phyloP scores from a whole-genome alignment of 140 eudicot species.

The Senecio squalidus region DNA sequence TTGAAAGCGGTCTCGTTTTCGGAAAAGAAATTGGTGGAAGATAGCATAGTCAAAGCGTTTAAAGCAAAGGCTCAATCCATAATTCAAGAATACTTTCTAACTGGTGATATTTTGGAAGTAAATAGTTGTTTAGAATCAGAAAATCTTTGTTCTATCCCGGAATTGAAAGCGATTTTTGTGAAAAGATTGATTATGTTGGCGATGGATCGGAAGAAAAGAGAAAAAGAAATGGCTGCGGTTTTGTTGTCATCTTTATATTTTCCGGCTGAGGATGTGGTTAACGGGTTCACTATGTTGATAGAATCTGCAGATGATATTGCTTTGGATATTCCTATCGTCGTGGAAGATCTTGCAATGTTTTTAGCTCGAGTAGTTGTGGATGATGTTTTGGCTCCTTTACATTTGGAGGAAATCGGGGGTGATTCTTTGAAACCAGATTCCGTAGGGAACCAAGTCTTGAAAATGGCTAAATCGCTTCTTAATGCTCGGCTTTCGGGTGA shows the following conservation, averaged over 20 bases:
- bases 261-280: constrained; percentile 74
- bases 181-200: constrained; percentile 72
- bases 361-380: constrained; percentile 84
- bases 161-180: constrained; percentile 65
- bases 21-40: constrained; percentile 46
- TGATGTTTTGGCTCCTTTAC: constrained; percentile 80
- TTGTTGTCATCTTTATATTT: constrained; percentile 70
- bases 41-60: constrained; percentile 46
- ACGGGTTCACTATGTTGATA: constrained; percentile 71
- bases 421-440: constrained; percentile 40
- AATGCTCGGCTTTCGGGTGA: constrained; percentile 89
- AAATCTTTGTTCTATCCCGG: constrained; percentile 41
- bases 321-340: constrained; percentile 69
- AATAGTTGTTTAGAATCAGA: constrained; percentile 56
- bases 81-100: constrained; percentile 67
- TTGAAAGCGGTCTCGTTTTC: constrained; percentile 45
- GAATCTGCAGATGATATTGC: constrained; percentile 92
- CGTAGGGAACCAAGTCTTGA: constrained; percentile 56
- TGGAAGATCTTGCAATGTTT: constrained; percentile 86
- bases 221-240: constrained; percentile 94
- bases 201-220: constrained; percentile 85
- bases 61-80: constrained; percentile 71
- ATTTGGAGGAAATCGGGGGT: constrained; percentile 66
- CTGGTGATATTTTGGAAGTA: constrained; percentile 75
- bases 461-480: constrained; percentile 72